phyloP scores from a whole-genome alignment of 371 early-diverging fungal species.

The Thermomucor indicae-seudaticae region DNA sequence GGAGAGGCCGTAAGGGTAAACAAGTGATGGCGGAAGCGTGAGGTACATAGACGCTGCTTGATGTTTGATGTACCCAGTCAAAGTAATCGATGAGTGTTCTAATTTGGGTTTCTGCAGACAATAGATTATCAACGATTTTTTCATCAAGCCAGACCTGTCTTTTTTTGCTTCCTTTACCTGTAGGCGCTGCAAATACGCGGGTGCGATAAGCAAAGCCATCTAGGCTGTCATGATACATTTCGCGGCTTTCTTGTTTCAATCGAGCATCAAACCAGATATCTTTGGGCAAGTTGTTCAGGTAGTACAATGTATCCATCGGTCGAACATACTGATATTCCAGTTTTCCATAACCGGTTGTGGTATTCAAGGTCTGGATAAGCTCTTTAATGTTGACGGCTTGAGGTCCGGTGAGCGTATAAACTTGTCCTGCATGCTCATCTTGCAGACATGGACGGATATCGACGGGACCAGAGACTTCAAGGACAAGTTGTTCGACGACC shows the following conservation, averaged over 20 bases:
- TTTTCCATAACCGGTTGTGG: slow-evolving; percentile 20
- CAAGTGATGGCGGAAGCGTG: slow-evolving; percentile 20
- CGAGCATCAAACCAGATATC: slow-evolving; percentile 45
- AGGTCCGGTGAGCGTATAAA: slow-evolving; percentile 36
- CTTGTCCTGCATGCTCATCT: slow-evolving; percentile 28
- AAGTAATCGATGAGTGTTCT: slow-evolving; percentile 36
- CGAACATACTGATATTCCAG: slow-evolving; percentile 18
- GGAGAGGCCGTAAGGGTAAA: slow-evolving; percentile 15
- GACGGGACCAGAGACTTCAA: not conserved
- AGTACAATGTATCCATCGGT: slow-evolving; percentile 30
- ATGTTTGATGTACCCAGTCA: slow-evolving; percentile 31
- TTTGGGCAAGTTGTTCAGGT: slow-evolving; percentile 18
- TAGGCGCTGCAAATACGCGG: slow-evolving; percentile 21
- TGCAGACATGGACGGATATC: slow-evolving; percentile 1
- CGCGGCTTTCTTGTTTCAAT: slow-evolving; percentile 27
- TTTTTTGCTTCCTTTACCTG: slow-evolving; percentile 19
- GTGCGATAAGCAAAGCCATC: slow-evolving; percentile 15
- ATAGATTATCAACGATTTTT: too few relatives aligned
- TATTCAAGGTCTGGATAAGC: slow-evolving; percentile 15
- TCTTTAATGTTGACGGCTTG: slow-evolving; percentile 24
- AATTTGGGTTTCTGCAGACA: slow-evolving; percentile 28
- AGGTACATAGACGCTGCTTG: slow-evolving; percentile 27
- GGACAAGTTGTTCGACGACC: slow-evolving; percentile 15
- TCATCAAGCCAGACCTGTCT: not conserved
- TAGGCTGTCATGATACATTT: slow-evolving; percentile 18